Conservation (phyloP, 306 rosid species). For the Ochetophila trinervis region DNA sequence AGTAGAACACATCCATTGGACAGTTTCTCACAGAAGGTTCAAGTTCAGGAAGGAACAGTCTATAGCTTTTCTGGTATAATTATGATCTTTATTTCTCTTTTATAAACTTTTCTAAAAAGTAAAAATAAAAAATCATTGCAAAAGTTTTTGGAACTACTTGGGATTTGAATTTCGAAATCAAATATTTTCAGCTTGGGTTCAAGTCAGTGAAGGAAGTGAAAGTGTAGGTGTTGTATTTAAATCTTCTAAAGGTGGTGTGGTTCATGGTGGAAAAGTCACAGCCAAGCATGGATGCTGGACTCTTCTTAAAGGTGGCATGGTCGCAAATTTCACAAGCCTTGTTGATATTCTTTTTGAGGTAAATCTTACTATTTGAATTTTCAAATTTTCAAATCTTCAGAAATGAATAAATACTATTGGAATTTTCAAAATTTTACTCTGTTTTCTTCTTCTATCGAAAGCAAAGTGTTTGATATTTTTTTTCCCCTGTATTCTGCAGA, state of each 20-base stretch:
- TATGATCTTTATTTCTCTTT: not conserved
- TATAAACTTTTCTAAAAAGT: not conserved
- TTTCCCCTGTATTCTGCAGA: constrained; percentile 29
- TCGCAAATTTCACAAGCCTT: constrained; percentile 47
- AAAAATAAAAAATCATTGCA: not conserved
- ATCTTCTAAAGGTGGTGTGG: constrained; percentile 26
- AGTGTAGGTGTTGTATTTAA: constrained; percentile 46
- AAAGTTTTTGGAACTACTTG: not conserved
- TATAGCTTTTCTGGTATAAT: constrained; percentile 63
- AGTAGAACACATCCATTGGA: constrained; percentile 45
- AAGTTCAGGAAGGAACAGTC: constrained; percentile 42
- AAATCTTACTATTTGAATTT: not conserved
- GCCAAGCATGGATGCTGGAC: constrained; percentile 71
- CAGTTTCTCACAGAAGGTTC: constrained; percentile 60
- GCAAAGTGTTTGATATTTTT: not conserved
- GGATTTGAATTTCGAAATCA: not conserved
- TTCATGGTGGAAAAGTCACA: constrained; percentile 42
- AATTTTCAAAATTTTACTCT: too few relatives aligned
- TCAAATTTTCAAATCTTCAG: too few relatives aligned
- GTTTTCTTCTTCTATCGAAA: too few relatives aligned
- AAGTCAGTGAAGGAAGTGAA: constrained; percentile 63
- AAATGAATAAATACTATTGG: too few relatives aligned
- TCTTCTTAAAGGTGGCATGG: constrained; percentile 67
- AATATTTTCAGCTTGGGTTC: constrained; percentile 57
- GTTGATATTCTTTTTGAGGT: constrained; percentile 65